phyloP scores from a whole-genome alignment of 2,329 filamentous ascomycete species.

The Penicillium polonicum region DNA sequence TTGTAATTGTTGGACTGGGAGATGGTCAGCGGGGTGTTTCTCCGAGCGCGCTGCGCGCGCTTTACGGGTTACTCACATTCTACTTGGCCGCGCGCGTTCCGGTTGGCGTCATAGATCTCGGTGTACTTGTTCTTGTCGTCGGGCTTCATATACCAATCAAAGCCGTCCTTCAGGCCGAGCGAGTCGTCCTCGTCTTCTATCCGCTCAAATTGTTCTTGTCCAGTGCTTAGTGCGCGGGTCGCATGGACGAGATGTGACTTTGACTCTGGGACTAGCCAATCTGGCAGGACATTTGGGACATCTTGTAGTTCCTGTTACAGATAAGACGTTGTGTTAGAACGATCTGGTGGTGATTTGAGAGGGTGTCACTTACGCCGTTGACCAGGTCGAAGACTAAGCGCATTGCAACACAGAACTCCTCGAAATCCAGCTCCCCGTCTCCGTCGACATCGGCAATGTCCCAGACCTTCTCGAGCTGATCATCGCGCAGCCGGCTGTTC shows the following conservation, averaged over 20 bases:
- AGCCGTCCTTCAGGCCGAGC: conserved; percentile 86
- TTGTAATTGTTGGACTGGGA: conserved; percentile 69
- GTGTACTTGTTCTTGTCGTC: conserved; percentile 91
- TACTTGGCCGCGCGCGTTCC: conserved; percentile 81
- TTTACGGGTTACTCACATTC: conserved; percentile 58
- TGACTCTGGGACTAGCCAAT: conserved; percentile 96
- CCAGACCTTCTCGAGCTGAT: conserved; percentile 96
- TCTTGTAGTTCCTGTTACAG: conserved; percentile 73
- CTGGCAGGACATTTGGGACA: conserved; percentile 80
- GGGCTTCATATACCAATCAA: conserved; percentile 99
- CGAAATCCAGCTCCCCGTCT: conserved; percentile 96
- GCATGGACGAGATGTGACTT: conserved; percentile 90
- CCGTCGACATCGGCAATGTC: conserved; percentile 96
- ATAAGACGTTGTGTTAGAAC: conserved; percentile 12
- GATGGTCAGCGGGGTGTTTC: conserved; percentile 8
- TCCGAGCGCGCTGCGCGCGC: neutral
- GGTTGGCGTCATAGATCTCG: conserved; percentile 91
- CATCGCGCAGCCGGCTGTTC: conserved; percentile 69
- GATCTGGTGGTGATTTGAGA: neutral
- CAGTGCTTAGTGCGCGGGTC: conserved; percentile 72
- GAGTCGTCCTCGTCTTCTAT: conserved; percentile 77
- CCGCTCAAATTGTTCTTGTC: conserved; percentile 78
- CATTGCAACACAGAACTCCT: conserved; percentile 99
- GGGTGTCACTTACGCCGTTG: conserved; percentile 70
- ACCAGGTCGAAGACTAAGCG: conserved; percentile 94